Conservation (phyloP, 768 basidiomycete genomes). For the Suillus brevipes region DNA sequence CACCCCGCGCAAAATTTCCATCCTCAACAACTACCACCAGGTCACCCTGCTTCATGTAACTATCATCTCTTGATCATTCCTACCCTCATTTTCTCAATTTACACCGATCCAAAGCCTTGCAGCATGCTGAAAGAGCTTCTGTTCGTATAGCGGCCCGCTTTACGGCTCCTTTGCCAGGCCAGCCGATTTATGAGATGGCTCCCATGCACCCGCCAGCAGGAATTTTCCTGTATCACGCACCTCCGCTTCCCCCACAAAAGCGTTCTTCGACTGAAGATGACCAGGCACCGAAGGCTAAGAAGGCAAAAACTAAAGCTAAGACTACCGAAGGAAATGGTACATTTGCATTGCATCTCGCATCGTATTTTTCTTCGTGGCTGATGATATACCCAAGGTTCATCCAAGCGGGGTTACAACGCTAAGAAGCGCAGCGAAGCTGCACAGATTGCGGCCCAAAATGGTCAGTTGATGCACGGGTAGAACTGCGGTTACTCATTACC, state of each 20-base stretch:
- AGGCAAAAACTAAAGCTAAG: conserved; percentile 42
- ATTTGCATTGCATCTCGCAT: conserved; percentile 14
- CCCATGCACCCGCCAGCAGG: conserved; percentile 31
- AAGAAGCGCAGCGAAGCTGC: conserved; percentile 76
- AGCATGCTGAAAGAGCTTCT: conserved; percentile 54
- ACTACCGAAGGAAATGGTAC: conserved; percentile 34
- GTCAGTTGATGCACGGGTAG: conserved; percentile 35
- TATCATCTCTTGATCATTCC: conserved; percentile 25
- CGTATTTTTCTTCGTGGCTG: conserved; percentile 17
- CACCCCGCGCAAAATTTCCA: conserved; percentile 37
- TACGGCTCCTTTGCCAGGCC: conserved; percentile 31
- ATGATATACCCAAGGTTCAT: conserved; percentile 31
- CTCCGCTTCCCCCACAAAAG: conserved; percentile 34
- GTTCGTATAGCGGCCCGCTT: conserved; percentile 59
- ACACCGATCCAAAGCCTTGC: conserved; percentile 43
- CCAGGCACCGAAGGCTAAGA: conserved; percentile 47
- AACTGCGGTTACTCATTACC: conserved; percentile 19
- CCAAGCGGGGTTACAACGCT: conserved; percentile 67
- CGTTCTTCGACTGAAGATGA: conserved; percentile 40
- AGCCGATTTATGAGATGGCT: conserved; percentile 35
- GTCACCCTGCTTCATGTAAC: conserved; percentile 33
- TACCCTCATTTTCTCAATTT: conserved; percentile 21
- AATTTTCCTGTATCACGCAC: conserved; percentile 31
- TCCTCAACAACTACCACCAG: conserved; percentile 26
- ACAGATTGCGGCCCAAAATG: conserved; percentile 62